Conservation (phyloP, 208 protist species). For the Paratrypanosoma confusum region DNA sequence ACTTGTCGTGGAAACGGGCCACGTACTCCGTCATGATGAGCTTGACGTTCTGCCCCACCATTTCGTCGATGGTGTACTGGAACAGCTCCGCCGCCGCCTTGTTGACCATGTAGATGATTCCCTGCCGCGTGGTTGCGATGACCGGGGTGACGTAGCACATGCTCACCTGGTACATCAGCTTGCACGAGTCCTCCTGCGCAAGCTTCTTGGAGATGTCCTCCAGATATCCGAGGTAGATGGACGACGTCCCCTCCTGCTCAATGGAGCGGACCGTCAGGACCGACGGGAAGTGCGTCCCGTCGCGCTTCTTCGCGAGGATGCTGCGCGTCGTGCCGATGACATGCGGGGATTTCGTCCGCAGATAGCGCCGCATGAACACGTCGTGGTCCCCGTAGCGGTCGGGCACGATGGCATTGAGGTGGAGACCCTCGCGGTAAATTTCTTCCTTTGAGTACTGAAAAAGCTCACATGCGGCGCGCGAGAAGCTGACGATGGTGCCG, state of each 20-base stretch:
- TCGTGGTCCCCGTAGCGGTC: slow-evolving; percentile 18
- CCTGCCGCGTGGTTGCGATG: slow-evolving; percentile 14
- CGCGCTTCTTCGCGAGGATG: slow-evolving; percentile 3
- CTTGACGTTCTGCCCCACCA: slow-evolving; percentile 12
- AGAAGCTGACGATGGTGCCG: slow-evolving; percentile 11
- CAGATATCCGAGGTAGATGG: slow-evolving; percentile 10
- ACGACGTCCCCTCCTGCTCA: neutral
- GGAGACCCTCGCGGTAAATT: neutral
- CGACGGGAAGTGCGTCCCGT: slow-evolving; percentile 12
- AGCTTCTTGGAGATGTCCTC: slow-evolving; percentile 7
- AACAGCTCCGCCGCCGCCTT: slow-evolving; percentile 14
- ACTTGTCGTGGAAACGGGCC: slow-evolving; percentile 4
- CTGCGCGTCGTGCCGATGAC: slow-evolving; percentile 13
- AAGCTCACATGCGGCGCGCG: slow-evolving; percentile 4
- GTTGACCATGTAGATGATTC: slow-evolving; percentile 23
- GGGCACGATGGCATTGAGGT: too few species aligned
- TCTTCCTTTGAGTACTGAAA: slow-evolving; percentile 10
- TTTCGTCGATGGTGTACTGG: slow-evolving; percentile 6
- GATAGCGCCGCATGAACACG: slow-evolving; percentile 17
- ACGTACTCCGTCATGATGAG: neutral
- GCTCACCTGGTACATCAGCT: slow-evolving; percentile 10
- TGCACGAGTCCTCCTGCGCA: slow-evolving; percentile 7
- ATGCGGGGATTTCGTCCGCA: slow-evolving; percentile 16
- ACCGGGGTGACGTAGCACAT: slow-evolving; percentile 15
- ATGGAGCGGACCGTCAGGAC: slow-evolving; percentile 4